Conservation (phyloP, 495 filamentous ascomycete species). For the Lophium mytilinum region DNA sequence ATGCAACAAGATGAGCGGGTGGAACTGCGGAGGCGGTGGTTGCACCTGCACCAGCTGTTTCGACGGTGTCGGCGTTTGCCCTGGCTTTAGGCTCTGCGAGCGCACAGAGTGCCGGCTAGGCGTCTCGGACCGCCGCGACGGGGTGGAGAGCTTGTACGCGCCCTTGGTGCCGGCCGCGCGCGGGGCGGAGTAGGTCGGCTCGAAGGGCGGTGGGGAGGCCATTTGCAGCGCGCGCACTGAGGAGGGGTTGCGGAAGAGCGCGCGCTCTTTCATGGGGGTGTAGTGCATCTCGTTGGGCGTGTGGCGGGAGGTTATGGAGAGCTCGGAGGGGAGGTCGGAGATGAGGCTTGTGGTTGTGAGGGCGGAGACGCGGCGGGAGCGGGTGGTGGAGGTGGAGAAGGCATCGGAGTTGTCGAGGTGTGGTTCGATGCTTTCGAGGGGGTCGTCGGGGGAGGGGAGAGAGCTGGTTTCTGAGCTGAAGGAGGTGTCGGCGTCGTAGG, state of each 20-base stretch:
- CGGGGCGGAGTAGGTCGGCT: slow-evolving; percentile 39
- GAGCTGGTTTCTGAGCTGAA: background rate
- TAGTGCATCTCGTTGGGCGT: slow-evolving; percentile 11
- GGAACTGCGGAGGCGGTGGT: slow-evolving; percentile 29
- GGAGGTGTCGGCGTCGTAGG: background rate
- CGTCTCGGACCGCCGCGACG: slow-evolving; percentile 22
- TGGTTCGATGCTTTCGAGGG: background rate
- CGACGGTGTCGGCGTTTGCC: background rate
- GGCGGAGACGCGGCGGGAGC: slow-evolving; percentile 20
- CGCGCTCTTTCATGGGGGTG: slow-evolving; percentile 36
- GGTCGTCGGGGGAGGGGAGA: background rate
- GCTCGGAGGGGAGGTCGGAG: slow-evolving; percentile 20
- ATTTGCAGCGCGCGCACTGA: slow-evolving; percentile 74
- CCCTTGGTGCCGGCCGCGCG: slow-evolving; percentile 31
- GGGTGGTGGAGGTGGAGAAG: background rate
- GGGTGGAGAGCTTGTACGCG: slow-evolving; percentile 18
- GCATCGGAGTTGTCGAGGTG: background rate
- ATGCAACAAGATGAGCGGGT: slow-evolving; percentile 78
- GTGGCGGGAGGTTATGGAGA: slow-evolving; percentile 19
- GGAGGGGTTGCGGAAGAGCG: slow-evolving; percentile 61
- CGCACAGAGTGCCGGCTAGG: slow-evolving; percentile 16
- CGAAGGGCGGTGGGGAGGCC: slow-evolving; percentile 53
- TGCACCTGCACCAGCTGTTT: slow-evolving; percentile 3
- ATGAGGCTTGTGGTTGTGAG: slow-evolving; percentile 18
- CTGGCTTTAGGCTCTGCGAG: slow-evolving; percentile 6